A percentile compares a stretch with the other conserved stretches of the same genome.
Conservation (phyloP, 2,329 filamentous ascomycete species). For the Leptographium wingfieldii region DNA sequence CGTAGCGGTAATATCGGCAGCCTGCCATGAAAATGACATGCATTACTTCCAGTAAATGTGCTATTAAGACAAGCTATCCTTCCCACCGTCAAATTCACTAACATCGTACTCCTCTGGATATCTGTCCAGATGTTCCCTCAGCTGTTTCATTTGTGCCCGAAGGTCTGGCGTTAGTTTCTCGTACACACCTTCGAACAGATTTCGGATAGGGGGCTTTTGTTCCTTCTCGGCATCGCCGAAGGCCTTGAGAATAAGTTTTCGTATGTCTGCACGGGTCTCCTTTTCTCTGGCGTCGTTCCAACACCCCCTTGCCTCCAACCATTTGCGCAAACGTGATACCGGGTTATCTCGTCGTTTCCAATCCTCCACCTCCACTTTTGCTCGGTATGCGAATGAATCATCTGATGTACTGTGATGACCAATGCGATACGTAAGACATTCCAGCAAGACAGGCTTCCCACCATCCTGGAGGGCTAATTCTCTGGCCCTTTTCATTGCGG, state of each 20-base stretch:
- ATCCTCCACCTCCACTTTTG: slow-evolving; percentile 80
- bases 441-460: slow-evolving; percentile 74
- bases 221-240: slow-evolving; percentile 75
- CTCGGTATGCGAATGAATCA: slow-evolving; percentile 92
- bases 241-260: slow-evolving; percentile 58
- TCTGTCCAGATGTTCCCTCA: slow-evolving; percentile 64
- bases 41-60: not conserved
- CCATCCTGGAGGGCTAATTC: slow-evolving; percentile 66
- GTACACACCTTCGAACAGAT: slow-evolving; percentile 82
- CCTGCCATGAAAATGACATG: not conserved
- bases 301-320: slow-evolving; percentile 68
- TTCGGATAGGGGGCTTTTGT: slow-evolving; percentile 60
- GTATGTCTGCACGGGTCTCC: slow-evolving; percentile 22
- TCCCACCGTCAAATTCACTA: slow-evolving; percentile 20
- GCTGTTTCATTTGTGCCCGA: slow-evolving; percentile 57
- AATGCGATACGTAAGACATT: slow-evolving; percentile 97
- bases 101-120: slow-evolving; percentile 89
- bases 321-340: slow-evolving; percentile 34
- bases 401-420: slow-evolving; percentile 92
- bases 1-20: too few relatives aligned
- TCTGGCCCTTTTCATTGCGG: slow-evolving; percentile 58
- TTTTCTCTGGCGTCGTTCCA: slow-evolving; percentile 83
- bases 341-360: slow-evolving; percentile 48
- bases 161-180: slow-evolving; percentile 56
- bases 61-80: slow-evolving; percentile 15